phyloP scores from a whole-genome alignment of 2,329 filamentous ascomycete genomes.

The Colletotrichum echinochloae region DNA sequence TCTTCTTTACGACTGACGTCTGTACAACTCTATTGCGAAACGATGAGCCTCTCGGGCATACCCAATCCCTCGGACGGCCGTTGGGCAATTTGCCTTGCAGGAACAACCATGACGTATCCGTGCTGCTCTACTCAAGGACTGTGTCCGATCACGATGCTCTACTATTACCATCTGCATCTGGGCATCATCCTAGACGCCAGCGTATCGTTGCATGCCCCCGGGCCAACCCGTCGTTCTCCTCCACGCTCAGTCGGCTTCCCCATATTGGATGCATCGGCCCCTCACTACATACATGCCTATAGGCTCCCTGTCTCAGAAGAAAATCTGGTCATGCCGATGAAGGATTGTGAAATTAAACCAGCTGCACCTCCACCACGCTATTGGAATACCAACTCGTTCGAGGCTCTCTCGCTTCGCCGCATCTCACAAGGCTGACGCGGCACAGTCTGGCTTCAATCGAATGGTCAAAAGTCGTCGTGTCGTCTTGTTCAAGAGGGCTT shows the following conservation, averaged over 20 bases:
- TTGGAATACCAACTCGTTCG: conserved; percentile 14
- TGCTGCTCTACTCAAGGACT: background rate
- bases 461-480: background rate
- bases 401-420: conserved; percentile 28
- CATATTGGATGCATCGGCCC: background rate
- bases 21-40: background rate
- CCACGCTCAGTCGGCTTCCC: conserved; percentile 15
- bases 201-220: background rate
- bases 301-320: conserved; percentile 12
- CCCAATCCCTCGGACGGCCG: background rate
- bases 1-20: background rate
- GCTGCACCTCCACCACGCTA: conserved; percentile 19
- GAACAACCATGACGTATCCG: background rate
- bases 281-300: background rate
- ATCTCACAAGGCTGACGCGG: conserved; percentile 4
- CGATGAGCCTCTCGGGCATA: background rate
- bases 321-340: conserved; percentile 23
- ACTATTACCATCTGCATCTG: background rate
- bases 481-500: conserved; percentile 6
- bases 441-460: background rate
- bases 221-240: background rate
- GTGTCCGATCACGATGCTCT: background rate
- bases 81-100: background rate
- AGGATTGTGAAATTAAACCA: conserved; percentile 32
- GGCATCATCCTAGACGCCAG: background rate